Evolutionary conservation across 2,329 filamentous ascomycete species (phyloP), one percentile per base, ranked within the genome.

Genomic region (Chaetomiaceae sp.): DNA sequence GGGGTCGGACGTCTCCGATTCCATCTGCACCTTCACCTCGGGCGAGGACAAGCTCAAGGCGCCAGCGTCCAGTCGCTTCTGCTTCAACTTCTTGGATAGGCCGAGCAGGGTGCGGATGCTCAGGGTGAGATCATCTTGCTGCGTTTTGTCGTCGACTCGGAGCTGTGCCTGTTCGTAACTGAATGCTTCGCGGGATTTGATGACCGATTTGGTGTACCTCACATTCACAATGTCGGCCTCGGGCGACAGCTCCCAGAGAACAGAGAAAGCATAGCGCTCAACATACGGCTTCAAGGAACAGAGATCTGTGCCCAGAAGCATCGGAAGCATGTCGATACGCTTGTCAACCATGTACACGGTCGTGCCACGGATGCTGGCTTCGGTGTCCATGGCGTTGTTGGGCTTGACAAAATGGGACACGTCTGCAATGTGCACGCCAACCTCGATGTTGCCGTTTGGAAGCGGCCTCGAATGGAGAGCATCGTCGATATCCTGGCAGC

Each of bases 321-420:
- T 91, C 1, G 95, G 95, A 69, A 99, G 79, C 95, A 99, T 99
- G 75, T 99, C 95, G 64, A 99, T 99, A 64, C 94, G 90, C 77
- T 99, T 99, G 71, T 99, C 94, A 3, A 99, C 94, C 14, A 99
- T 77, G 68, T 99, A 99, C 25, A 99, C 94, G 0, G 92, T 97
- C 4, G 94, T 97, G 57, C 94, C 94, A 64, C 94, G 86, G 65
- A 95, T 83, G 66, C 90, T 94, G 3, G 94, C 94, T 72, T 99
- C 94, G 43, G 85, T 82, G 67, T 99, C 95, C 94, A 99, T 99
- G 49, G 94, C 87, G 65, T 92, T 99, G 69, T 89, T 90, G 23
- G 95, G 91, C 71, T 94, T 95, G 64, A 99, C 94, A 66, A 99
- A 99, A 72, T 99, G 88, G 9, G 94, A 97, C n/a, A 99, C 94